Conservation (phyloP, 2,329 filamentous ascomycete genomes). For the Plectosphaerella sp. region DNA sequence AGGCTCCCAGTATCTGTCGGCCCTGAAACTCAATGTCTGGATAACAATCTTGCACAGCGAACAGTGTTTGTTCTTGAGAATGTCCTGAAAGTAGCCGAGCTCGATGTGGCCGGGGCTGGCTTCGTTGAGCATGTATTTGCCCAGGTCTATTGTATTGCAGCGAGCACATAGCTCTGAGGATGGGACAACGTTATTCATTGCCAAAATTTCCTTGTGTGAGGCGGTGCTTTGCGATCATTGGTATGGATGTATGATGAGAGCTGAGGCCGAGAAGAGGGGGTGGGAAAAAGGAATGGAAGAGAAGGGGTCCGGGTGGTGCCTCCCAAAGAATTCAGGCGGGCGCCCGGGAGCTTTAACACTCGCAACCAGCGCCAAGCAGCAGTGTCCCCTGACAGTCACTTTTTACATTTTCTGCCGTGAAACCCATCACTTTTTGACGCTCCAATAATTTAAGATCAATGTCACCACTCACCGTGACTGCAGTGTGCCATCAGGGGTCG, state of each 20-base stretch:
- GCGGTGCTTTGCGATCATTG: not conserved
- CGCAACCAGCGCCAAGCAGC: no score
- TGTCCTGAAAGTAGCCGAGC: not conserved
- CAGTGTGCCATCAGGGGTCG: no score
- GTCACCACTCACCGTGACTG: no score
- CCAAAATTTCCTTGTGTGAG: not conserved
- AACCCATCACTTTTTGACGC: no score
- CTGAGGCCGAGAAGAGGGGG: not conserved
- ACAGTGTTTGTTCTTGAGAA: not conserved
- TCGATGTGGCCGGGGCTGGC: not conserved
- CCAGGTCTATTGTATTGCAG: not conserved
- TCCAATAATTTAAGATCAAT: no score
- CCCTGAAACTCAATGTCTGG: not conserved
- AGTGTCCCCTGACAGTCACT: no score
- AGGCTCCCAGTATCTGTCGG: not conserved
- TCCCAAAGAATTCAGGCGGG: no score
- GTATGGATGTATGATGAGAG: not conserved
- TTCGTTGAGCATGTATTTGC: not conserved
- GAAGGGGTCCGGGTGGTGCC: no score
- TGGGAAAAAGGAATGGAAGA: not conserved
- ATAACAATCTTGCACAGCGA: not conserved
- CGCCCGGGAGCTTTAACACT: no score
- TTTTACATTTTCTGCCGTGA: no score
- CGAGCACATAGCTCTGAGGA: not conserved
- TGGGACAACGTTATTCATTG: not conserved